phyloP scores from a whole-genome alignment of 441 rosid genomes.

The Biscutella laevigata region DNA sequence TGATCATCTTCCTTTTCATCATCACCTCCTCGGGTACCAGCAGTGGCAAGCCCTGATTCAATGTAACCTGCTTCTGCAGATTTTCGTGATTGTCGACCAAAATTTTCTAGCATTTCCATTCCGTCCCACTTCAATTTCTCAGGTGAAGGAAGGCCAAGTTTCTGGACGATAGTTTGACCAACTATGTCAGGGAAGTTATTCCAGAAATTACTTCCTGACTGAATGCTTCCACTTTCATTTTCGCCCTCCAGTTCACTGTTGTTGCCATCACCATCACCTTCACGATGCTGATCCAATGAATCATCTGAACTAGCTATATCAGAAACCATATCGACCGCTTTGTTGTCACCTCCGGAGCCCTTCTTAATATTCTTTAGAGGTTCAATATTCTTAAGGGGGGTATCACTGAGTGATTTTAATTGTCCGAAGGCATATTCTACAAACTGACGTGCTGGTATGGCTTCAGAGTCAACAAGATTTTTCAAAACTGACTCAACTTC shows the following conservation, averaged over 20 bases:
- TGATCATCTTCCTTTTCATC: constrained; percentile 35
- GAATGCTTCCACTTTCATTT: constrained; percentile 24
- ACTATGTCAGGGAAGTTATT: constrained; percentile 50
- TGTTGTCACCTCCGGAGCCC: constrained; percentile 20
- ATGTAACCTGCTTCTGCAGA: constrained; percentile 69
- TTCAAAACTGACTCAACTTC: constrained; percentile 63
- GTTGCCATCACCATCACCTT: constrained; percentile 16
- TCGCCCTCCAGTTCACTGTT: constrained; percentile 22
- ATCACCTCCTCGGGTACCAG: constrained; percentile 35
- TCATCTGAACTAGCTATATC: constrained; percentile 23
- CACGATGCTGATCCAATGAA: no score
- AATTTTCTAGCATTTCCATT: constrained; percentile 55
- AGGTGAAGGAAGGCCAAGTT: constrained; percentile 58
- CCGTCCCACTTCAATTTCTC: constrained; percentile 72
- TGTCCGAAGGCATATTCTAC: constrained; percentile 88
- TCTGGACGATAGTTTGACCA: constrained; percentile 57
- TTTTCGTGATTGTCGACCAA: constrained; percentile 65
- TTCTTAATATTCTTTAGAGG: constrained; percentile 21
- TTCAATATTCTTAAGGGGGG: constrained; percentile 34
- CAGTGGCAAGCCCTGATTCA: constrained; percentile 83
- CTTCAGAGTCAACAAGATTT: constrained; percentile 50
- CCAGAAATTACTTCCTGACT: constrained; percentile 55
- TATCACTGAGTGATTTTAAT: constrained; percentile 61
- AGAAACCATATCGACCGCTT: constrained; percentile 29
- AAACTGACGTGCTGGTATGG: constrained; percentile 74